Evolutionary conservation across 441 rosid species (phyloP), one percentile per base, ranked within the genome.

Genomic region (Pelargonium citronellum): DNA sequence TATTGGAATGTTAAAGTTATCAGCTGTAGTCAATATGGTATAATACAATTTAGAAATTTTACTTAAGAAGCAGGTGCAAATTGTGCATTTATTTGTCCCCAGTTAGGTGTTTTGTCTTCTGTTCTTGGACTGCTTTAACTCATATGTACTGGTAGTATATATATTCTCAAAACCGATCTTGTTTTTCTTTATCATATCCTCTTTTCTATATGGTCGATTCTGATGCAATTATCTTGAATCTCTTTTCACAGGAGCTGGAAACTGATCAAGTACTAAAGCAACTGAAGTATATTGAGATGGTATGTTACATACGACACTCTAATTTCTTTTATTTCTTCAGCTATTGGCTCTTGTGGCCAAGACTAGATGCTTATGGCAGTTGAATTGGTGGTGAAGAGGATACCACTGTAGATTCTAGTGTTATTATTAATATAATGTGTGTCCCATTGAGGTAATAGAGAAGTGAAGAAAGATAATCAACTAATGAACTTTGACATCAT

Each of bases 191-290:
- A 55, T 55, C 17, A 17, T 17, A 7, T 55, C 61, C 24, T 17
- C 61, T 55, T 55, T 20, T 2, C 12, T 51, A 6, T 1, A 51
- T 51, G 57, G 19, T 51, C 3, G 57, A 51, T 51, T 51, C 57
- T 51, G 57, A 51, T 51, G 57, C 57, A 47, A 12, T 17, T 17
- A 2, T 11, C 1, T 6, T 19, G 3, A 0, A 22, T 62, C 37
- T 62, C 4, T 83, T 75, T 74, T 41, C 51, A 39, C 82, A 92
- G 98, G 98, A 91, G 84, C 79, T 89, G 83, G 96, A 85, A 65
- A 92, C 97, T 30, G 86, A 83, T 74, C 80, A 87, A 80, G 77
- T 88, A 72, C 73, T 88, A 65, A 84, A 84, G 87, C 98, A 91
- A 67, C 84, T 91, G 39, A 88, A 91, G 83, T 87, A 86, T 77